Percentiles rank a stretch among this genome's conserved stretches.
These are phyloP conservation scores for Cadophora luteo-olivacea DNA, from an alignment of 2,329 filamentous ascomycete species.

Conservation along the genomic window DNA sequence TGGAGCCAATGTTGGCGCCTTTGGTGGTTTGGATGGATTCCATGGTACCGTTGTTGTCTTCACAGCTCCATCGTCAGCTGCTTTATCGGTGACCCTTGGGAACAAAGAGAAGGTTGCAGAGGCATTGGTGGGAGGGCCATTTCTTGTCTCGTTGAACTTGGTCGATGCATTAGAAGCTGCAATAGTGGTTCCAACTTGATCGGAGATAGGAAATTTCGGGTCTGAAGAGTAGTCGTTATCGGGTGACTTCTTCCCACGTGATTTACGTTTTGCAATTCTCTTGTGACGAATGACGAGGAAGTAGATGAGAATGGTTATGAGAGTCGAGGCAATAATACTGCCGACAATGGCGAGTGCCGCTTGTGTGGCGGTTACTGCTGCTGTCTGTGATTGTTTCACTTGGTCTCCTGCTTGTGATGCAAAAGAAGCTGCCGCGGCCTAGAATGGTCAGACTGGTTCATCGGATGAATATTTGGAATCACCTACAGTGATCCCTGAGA, in stretches of 20 bases:
- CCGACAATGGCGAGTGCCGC: constrained; percentile 51
- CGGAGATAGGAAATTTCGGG: constrained; percentile 34
- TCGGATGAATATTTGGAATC: background rate
- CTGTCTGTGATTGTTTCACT: constrained; percentile 43
- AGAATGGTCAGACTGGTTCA: constrained; percentile 9
- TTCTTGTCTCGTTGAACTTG: constrained; percentile 2
- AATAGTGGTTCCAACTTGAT: constrained; percentile 32
- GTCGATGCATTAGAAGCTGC: constrained; percentile 28
- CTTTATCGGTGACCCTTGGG: background rate
- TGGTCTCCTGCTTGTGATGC: constrained; percentile 32
- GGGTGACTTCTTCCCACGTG: constrained; percentile 21
- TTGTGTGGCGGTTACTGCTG: constrained; percentile 51
- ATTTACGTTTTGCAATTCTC: constrained; percentile 29
- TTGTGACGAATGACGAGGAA: constrained; percentile 47
- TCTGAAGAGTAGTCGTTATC: constrained; percentile 30
- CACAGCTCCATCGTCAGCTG: constrained; percentile 19
- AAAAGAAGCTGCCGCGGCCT: constrained; percentile 38
- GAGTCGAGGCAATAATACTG: constrained; percentile 50
- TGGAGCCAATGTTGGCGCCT: constrained; percentile 38
- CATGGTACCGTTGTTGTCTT: constrained; percentile 38
- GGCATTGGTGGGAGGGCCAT: constrained; percentile 2
- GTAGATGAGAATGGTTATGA: constrained; percentile 49
- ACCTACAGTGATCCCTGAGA: constrained; percentile 36
- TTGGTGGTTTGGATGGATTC: constrained; percentile 39
- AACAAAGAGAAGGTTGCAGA: background rate